phyloP scores from a whole-genome alignment of 1,284 basidiomycete species.

The Austroboletus novae-zelandiae region DNA sequence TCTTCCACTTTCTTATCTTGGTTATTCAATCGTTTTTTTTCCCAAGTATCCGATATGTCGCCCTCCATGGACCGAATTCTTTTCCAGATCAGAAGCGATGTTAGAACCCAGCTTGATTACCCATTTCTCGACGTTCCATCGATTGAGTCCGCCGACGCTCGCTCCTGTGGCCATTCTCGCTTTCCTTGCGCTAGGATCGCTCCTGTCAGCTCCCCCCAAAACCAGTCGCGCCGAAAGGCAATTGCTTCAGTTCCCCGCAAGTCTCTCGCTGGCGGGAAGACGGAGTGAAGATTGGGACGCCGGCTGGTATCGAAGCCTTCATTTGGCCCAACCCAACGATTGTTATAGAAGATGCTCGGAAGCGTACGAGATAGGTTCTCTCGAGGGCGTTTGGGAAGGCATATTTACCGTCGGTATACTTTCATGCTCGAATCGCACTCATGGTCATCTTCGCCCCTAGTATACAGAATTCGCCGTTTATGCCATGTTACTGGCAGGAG shows the following conservation, averaged over 20 bases:
- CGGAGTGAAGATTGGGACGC: conserved; percentile 49
- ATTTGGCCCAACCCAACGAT: conserved; percentile 34
- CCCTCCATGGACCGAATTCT: conserved; percentile 58
- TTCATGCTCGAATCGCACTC: not conserved
- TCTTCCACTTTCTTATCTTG: conserved; percentile 2
- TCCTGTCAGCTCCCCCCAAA: conserved; percentile 30
- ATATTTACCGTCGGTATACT: conserved; percentile 57
- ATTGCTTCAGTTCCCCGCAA: conserved; percentile 35
- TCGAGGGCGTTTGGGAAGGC: conserved; percentile 77
- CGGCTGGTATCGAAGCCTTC: conserved; percentile 59
- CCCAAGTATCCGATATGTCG: conserved; percentile 57
- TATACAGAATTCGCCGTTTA: conserved; percentile 74
- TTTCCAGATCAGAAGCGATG: conserved; percentile 32
- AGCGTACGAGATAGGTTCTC: conserved; percentile 58
- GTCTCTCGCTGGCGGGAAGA: conserved; percentile 18
- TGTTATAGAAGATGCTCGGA: conserved; percentile 34
- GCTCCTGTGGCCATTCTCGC: conserved; percentile 69
- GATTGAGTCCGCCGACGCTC: conserved; percentile 53
- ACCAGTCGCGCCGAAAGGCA: conserved; percentile 35
- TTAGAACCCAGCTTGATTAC: conserved; percentile 27
- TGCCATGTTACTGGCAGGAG: conserved; percentile 60
- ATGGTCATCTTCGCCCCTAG: conserved; percentile 34
- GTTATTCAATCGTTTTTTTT: conserved; percentile 6
- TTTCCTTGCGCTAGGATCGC: conserved; percentile 57
- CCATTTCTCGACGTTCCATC: conserved; percentile 43